Base-by-base conservation (phyloP, 2,329 filamentous ascomycete species). In the Bipolaris sorokiniana region DNA sequence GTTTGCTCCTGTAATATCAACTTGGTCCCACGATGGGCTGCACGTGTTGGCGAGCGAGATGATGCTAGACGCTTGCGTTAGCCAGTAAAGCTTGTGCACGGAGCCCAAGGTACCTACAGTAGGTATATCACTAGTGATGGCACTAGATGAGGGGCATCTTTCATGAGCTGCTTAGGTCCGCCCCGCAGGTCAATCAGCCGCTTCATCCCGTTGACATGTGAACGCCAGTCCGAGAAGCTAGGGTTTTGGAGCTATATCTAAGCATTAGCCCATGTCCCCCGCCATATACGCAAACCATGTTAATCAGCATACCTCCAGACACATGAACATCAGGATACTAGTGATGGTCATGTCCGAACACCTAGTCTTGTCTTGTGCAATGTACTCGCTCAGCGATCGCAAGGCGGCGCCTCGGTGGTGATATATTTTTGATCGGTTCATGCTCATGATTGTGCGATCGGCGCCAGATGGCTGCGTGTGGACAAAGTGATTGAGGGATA, bases 351-450 rank as follows among this genome's bases (percentile, higher is more conserved):
- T 34, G 36, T 74, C 67, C 22, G 56, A 67, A 28, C 56, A 65
- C 44, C 62, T 56, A 3, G 65, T 73, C 36, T 59, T 69, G 13
- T 69, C 65, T n/a, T 62, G 62, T 1, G 57, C 61, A 15, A 75
- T 61, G 4, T 67, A 60, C 0, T 64, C 55, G 31, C 64, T 67
- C 1, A 75, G 50, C 7, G 67, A 59, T 3, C 66, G 63, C 7
- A 75, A 69, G 2, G 72, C 69, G 18, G 59, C 62, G 18, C 71
- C 71, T 1, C 71, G 68, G 54, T 75, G 67, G 7, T 71, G 66
- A 23, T 66, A 70, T 1, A 75, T 46, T 23, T 69, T 69, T 1
- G 58, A 66, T 46, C 59, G 57, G 23, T 63, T 66, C 4, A 42
- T 51, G 5, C 54, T 54, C 6, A 59, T 41, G 1, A 61, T 28